Evolutionary conservation across 129 eudicot genomes (phyloP), one percentile per base, ranked within the genome.

Genomic region (Lonicera japonica): DNA sequence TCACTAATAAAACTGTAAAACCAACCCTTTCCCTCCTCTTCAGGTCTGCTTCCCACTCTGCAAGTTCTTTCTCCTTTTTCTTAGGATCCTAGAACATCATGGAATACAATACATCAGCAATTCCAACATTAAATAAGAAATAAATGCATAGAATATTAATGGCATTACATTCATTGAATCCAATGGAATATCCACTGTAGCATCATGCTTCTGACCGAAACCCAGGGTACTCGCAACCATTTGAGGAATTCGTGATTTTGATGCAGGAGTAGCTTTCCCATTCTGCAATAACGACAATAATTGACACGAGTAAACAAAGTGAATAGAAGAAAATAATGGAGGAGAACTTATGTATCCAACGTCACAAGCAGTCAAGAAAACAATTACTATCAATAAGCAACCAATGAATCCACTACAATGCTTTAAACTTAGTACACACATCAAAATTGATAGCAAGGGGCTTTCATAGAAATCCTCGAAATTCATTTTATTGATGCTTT

Each of bases 131-230:
- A 25, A 40, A 16, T 16, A 51, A 36, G 10, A 45, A 53, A 69
- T 60, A 11, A 41, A 58, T 21, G 36, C 7, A 56, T 11, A 25
- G 59, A 19, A 66, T n/a, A 29, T 60, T 17, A 22, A 71, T 59
- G 43, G 24, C 54, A 70, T 81, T 87, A 87, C 95, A 80, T 85
- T 87, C 81, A 70, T 70, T n/a, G 84, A 45, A 73, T 87, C 98
- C 82, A 91, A 58, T 56, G 98, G 90, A 61, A 91, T 78, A 74
- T 91, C 98, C 61, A 75, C 98, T 45, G 88, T 87, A 39, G 96
- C 98, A 75, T 87, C 98, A 82, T 87, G 90, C 71, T 91, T 91
- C 73, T 84, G 96, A 36, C 98, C 95, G 66, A 91, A 82, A 66
- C 98, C 95, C 20, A 91, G 74, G 56, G 86, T 76, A 66, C 47